Percentiles rank a stretch among this genome's conserved stretches.
Evolutionary conservation across 1,284 basidiomycete species (phyloP).

Genomic region (Heterobasidion annosum): DNA sequence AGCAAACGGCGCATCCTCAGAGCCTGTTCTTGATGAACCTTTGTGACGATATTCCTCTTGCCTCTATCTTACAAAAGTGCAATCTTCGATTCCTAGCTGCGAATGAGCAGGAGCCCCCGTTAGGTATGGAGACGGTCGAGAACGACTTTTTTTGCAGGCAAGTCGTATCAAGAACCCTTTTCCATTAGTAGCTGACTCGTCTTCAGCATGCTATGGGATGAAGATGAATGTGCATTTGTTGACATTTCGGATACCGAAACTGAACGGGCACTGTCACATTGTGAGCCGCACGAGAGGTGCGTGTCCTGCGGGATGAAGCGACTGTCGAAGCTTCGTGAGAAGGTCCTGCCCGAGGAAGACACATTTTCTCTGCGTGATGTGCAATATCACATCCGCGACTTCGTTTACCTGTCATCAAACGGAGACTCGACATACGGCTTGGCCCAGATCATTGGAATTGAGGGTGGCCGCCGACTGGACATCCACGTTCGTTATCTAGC

Average conservation of each 20-base stretch:
- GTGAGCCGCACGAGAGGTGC: conserved; percentile 30
- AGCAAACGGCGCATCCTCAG: conserved; percentile 54
- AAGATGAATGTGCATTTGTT: conserved; percentile 31
- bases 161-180: conserved; percentile 3
- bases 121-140: conserved; percentile 25
- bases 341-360: conserved; percentile 16
- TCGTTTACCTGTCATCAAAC: conserved; percentile 39
- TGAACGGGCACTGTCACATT: conserved; percentile 20
- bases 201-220: conserved; percentile 32
- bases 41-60: conserved; percentile 42
- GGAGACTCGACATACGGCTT: conserved; percentile 31
- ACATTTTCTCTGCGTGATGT: conserved; percentile 28
- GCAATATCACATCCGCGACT: conserved; percentile 48
- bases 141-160: conserved; percentile 52
- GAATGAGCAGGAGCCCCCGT: conserved; percentile 33
- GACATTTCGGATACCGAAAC: conserved; percentile 29
- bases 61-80: conserved; percentile 47
- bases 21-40: conserved; percentile 42
- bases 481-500: conserved; percentile 32
- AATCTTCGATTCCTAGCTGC: conserved; percentile 31
- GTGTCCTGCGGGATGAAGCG: conserved; percentile 32
- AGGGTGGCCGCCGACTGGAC: background rate
- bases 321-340: conserved; percentile 14
- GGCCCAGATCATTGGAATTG: conserved; percentile 41
- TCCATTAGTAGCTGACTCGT: conserved; percentile 7